Percentiles rank a stretch among this genome's conserved stretches.
These are phyloP conservation scores for Plasmopara muralis DNA, from an alignment of 352 stramenopile species.

Conservation along the genomic window DNA sequence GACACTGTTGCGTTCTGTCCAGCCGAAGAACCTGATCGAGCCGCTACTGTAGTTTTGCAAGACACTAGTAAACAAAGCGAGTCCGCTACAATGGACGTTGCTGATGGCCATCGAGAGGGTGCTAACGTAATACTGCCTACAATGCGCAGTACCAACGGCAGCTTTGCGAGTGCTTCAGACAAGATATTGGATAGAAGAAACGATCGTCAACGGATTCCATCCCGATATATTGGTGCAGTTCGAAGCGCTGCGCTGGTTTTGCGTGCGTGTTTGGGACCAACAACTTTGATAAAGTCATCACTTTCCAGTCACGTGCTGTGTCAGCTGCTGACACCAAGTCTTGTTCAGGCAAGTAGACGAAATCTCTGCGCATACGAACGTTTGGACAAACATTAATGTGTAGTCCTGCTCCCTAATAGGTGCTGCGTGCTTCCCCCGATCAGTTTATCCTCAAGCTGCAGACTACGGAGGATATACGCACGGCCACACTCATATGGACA, in stretches of 20 bases:
- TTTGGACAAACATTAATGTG: constrained; percentile 4
- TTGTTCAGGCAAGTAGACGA: constrained; percentile 45
- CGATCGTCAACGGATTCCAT: constrained; percentile 26
- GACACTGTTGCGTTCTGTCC: constrained; percentile 65
- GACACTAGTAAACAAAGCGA: constrained; percentile 22
- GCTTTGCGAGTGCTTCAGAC: constrained; percentile 5
- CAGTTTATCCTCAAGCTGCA: constrained; percentile 59
- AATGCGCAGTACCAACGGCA: constrained; percentile 3
- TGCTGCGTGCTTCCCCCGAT: constrained; percentile 50
- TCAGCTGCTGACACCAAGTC: constrained; percentile 73
- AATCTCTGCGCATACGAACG: not conserved
- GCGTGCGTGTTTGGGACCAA: constrained; percentile 48
- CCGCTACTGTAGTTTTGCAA: constrained; percentile 5
- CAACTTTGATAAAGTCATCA: constrained; percentile 7
- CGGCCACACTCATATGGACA: constrained; percentile 70
- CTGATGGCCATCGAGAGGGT: constrained; percentile 10
- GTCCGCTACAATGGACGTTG: constrained; percentile 14
- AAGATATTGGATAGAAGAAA: constrained; percentile 1
- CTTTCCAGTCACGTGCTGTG: constrained; percentile 53
- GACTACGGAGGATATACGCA: constrained; percentile 52
- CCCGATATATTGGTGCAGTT: constrained; percentile 43
- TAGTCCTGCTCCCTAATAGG: constrained; percentile 20
- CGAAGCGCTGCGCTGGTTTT: constrained; percentile 52
- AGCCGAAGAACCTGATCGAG: constrained; percentile 31
- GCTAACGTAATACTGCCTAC: constrained; percentile 4